A percentile compares a stretch with the other conserved stretches of the same genome.
Evolutionary conservation across 1,139 yeast species (phyloP).

Genomic region (Pichia cactophila): DNA sequence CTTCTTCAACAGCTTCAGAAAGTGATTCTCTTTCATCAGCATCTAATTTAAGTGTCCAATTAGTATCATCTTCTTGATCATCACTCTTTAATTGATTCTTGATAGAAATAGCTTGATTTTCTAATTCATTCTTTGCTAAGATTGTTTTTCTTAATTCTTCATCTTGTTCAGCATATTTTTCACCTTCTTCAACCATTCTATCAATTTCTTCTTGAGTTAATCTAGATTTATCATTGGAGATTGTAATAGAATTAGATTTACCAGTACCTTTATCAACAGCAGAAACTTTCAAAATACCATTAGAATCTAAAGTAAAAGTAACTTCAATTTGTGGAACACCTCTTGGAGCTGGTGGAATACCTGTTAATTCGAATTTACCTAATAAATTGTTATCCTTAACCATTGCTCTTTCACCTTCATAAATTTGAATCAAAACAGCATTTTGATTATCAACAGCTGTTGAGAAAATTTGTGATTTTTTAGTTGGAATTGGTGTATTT

Average conservation of each 20-base stretch:
- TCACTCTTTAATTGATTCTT: constrained; percentile 41
- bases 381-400: constrained; percentile 91
- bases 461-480: constrained; percentile 93
- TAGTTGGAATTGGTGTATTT: constrained; percentile 95
- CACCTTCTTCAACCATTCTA: constrained; percentile 60
- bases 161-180: constrained; percentile 55
- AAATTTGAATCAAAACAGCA: constrained; percentile 91
- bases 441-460: constrained; percentile 98
- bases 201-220: constrained; percentile 65
- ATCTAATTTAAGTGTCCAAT: constrained; percentile 49
- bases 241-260: constrained; percentile 87
- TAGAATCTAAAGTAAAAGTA: constrained; percentile 89
- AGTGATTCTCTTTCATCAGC: constrained; percentile 91
- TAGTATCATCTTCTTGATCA: constrained; percentile 27
- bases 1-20: constrained; percentile 81
- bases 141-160: constrained; percentile 49
- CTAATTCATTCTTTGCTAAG: constrained; percentile 75
- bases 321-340: constrained; percentile 98
- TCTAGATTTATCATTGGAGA: constrained; percentile 96
- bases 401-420: constrained; percentile 95
- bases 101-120: constrained; percentile 80
- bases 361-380: constrained; percentile 92
- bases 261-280: constrained; percentile 97
- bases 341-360: constrained; percentile 98
- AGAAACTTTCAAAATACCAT: constrained; percentile 89